Evolutionary conservation across 306 rosid genomes (phyloP).

Genomic region (Trifolium fragiferum): DNA sequence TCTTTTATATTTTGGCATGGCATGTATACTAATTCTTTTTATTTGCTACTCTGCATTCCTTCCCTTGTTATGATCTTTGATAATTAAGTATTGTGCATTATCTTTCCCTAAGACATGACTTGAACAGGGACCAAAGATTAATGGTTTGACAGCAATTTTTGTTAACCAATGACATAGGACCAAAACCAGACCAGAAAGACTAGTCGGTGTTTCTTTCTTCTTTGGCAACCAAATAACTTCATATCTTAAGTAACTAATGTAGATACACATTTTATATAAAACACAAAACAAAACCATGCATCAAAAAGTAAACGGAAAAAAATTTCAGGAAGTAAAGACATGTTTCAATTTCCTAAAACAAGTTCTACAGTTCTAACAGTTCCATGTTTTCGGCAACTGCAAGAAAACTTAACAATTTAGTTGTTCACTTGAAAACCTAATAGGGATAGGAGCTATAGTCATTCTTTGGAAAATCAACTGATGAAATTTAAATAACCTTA

Average conservation of each 20-base stretch:
- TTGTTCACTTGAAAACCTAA: background rate
- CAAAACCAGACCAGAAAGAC: slow-evolving; percentile 3
- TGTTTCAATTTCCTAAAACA: slow-evolving; percentile 2
- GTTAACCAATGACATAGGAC: background rate
- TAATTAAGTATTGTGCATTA: slow-evolving; percentile 16
- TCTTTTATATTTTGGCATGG: background rate
- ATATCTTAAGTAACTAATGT: slow-evolving; percentile 3
- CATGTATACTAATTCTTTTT: slow-evolving; percentile 20
- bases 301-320: slow-evolving; percentile 17
- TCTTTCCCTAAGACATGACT: slow-evolving; percentile 23
- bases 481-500: background rate
- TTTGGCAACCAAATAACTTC: slow-evolving; percentile 3
- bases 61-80: background rate
- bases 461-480: background rate
- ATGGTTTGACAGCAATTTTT: background rate
- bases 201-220: background rate
- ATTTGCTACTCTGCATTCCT: slow-evolving; percentile 20
- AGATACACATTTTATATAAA: background rate
- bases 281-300: background rate
- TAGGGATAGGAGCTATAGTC: background rate
- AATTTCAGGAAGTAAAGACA: slow-evolving; percentile 9
- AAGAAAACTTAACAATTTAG: background rate
- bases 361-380: slow-evolving; percentile 18
- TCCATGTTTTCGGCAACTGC: slow-evolving; percentile 28
- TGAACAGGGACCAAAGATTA: background rate